Conservation (phyloP, 2,329 filamentous ascomycete species). For the Leptographium galeiforme region DNA sequence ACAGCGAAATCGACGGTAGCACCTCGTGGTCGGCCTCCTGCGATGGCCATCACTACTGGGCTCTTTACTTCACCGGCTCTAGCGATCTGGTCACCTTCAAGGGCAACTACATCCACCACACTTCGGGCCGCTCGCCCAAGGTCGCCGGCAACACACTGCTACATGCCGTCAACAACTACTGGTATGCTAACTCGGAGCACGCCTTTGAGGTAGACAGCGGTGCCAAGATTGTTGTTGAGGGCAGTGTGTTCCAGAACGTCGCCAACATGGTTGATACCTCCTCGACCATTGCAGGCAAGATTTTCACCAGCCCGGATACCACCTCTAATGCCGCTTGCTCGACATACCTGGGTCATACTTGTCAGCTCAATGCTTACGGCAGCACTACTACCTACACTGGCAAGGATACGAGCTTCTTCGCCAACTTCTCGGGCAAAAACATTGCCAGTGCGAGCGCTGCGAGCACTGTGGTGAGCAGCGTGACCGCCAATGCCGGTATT, state of each 20-base stretch:
- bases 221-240: not conserved
- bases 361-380: not conserved
- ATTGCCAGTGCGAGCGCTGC: not conserved
- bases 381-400: not conserved
- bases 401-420: not conserved
- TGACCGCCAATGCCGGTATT: not conserved
- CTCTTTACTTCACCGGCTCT: conserved; percentile 1
- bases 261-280: conserved; percentile 1
- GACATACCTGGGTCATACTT: not conserved
- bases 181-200: not conserved
- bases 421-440: not conserved
- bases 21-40: not conserved
- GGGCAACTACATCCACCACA: conserved; percentile 1
- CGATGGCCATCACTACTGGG: conserved; percentile 1
- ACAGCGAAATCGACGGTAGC: conserved; percentile 1
- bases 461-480: not conserved
- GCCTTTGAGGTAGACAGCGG: not conserved
- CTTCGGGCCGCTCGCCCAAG: conserved; percentile 1
- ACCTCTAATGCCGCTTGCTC: not conserved
- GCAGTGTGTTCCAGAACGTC: conserved; percentile 1
- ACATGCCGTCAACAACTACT: conserved; percentile 1
- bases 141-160: not conserved
- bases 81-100: not conserved
- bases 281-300: not conserved
- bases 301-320: not conserved